Base-by-base conservation (phyloP, 306 rosid species). In the Vigna angularis region DNA sequence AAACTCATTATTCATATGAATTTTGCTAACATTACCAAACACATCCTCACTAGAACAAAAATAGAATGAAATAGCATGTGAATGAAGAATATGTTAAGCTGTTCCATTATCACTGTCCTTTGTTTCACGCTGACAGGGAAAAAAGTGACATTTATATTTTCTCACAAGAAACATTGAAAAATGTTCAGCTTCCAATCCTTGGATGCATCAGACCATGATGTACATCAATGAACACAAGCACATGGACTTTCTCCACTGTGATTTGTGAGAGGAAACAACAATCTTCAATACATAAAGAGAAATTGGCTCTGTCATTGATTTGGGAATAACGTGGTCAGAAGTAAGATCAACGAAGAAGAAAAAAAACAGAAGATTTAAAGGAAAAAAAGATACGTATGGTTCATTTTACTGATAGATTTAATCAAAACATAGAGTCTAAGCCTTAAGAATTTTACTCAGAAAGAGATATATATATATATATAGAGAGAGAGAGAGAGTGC, bases 391-490 rank as follows among this genome's bases (percentile, higher is more conserved):
- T 69, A 9, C 13, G 47, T 42, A 42, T 42, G 45, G 4, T 45
- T n/a, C 48, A 69, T 59, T 26, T 26, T 58, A 58, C 17, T 13
- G 38, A 12, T 28, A 0, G 18, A 61, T 61, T 61, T 32, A 15
- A 7, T 61, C 45, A 61, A 28, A 61, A 59, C 28, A 8, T 55
- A 14, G 28, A 40, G 17, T 9, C 0, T 9, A 9, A 85, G 76
- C 83, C 69, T 64, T 38, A 58, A 40, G 15, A 76, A 73, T 74
- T 79, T 74, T 69, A 55, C 4, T 2, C 28, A 12, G 59, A 64
- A 8, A 50, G 49, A 68, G n/a, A 63, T 20, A 20, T 20, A 20
- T 20, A 20, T 20, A 20, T 20, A 20, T 20, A 20, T 20, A 20
- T 20, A 64, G 12, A 50, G 49, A 68, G 30, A 63, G 66, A 44